Percentiles rank a stretch among this genome's conserved stretches.
phyloP scores from a whole-genome alignment of 306 rosid species.

The Canavalia gladiata region DNA sequence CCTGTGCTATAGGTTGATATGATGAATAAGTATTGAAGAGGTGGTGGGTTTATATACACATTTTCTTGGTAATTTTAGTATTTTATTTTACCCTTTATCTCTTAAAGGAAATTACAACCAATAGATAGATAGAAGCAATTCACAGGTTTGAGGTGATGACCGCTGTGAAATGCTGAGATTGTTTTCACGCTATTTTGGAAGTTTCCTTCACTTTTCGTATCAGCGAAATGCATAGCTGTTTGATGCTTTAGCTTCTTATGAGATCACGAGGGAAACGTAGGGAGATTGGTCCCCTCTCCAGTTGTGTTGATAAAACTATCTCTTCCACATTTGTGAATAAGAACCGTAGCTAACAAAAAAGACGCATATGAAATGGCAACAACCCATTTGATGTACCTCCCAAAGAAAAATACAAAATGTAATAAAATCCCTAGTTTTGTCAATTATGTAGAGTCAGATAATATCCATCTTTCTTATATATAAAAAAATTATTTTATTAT shows the following conservation, averaged over 20 bases:
- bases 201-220: slow-evolving; percentile 30
- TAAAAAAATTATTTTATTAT: too few species aligned
- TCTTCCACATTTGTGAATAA: background rate
- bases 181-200: slow-evolving; percentile 44
- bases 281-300: slow-evolving; percentile 38
- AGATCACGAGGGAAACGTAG: background rate
- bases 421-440: background rate
- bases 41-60: slow-evolving; percentile 25
- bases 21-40: background rate
- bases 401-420: background rate
- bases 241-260: slow-evolving; percentile 5
- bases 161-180: background rate
- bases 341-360: background rate
- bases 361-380: background rate
- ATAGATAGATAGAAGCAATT: slow-evolving; percentile 9
- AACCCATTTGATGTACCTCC: background rate
- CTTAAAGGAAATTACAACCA: slow-evolving; percentile 32
- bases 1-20: slow-evolving; percentile 4
- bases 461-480: too few species aligned
- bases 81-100: background rate
- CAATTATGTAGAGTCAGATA: background rate
- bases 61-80: background rate
- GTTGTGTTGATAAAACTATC: background rate
- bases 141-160: slow-evolving; percentile 42
- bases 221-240: slow-evolving; percentile 38